Base-by-base conservation (phyloP, 2,329 filamentous ascomycete genomes). In the Alternaria panax region DNA sequence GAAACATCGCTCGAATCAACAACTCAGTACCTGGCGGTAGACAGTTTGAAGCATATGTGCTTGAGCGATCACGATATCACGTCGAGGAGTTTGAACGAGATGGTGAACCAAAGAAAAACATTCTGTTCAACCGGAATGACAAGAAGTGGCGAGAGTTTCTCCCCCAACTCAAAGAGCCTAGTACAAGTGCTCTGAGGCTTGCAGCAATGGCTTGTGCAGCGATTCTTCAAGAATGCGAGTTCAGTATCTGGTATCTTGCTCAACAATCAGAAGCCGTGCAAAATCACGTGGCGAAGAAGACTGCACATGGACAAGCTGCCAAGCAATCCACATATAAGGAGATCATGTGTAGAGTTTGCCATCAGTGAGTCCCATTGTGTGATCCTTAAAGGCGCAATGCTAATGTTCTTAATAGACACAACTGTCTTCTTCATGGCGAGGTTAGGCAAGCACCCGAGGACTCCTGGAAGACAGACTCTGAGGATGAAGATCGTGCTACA, bases 221-320 rank as follows among this genome's bases (percentile, higher is more conserved):
- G 6, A 79, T 82, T 32, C 63, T 75, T 16, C 64, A 71, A 4
- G 67, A 75, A 20, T 72, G 75, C 16, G 64, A 66, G 2, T 75
- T 81, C 52, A 78, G 74, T 36, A 57, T 82, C 2, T 82, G 79
- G 79, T 79, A 81, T 36, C 62, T 82, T 25, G 79, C 73, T 16
- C 63, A 74, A 48, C 72, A 72, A 40, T 72, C 70, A 51, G 52
- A 65, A 18, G 24, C 57, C 14, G 57, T 70, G 25, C 63, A 60
- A 40, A 38, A 55, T 4, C 45, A 62, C 25, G 22, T 64, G 9
- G 18, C 25, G 16, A 51, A 25, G 14, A 63, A 62, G n/a, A 59
- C 59, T 18, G 25, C 50, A 18, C 40, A 27, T 8, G 58, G 51
- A 16, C 28, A 61, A 12, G 28, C 42, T 27, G 50, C 41, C 11